Percentiles rank a stretch among this genome's conserved stretches.
Evolutionary conservation across 73 alveolate species (phyloP).

Genomic region (Uronychia setigera): DNA sequence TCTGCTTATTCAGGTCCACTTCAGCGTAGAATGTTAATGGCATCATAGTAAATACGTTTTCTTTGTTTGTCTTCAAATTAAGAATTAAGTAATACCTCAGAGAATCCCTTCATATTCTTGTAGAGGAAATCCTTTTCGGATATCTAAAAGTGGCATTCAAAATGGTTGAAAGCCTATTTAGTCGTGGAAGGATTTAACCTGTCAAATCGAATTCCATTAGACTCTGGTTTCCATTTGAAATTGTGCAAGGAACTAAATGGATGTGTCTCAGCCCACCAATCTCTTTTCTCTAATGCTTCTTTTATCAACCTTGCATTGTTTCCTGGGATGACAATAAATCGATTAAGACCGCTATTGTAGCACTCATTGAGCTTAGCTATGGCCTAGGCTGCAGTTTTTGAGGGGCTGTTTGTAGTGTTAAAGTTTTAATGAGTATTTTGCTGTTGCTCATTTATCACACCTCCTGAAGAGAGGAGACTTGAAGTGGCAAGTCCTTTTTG

Average conservation of each 20-base stretch:
- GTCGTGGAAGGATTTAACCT: conserved; percentile 31
- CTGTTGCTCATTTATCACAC: too few relatives aligned
- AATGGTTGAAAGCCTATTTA: conserved; percentile 38
- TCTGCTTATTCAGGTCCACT: neutral
- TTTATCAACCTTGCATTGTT: conserved; percentile 38
- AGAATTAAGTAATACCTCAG: conserved; percentile 4
- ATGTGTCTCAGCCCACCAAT: conserved; percentile 51
- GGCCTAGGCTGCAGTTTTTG: too few relatives aligned
- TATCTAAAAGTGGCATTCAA: conserved; percentile 24
- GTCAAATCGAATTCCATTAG: conserved; percentile 38
- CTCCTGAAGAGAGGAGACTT: too few relatives aligned
- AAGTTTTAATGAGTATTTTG: too few relatives aligned
- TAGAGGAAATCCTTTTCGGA: conserved; percentile 32
- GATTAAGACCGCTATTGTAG: neutral
- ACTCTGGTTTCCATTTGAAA: conserved; percentile 54
- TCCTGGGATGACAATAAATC: conserved; percentile 39
- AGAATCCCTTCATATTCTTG: neutral
- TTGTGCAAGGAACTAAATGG: conserved; percentile 1
- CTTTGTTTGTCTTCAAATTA: conserved; percentile 3
- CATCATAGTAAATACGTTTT: conserved; percentile 30
- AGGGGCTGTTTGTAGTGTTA: too few relatives aligned
- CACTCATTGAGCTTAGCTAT: neutral
- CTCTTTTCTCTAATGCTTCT: conserved; percentile 30
- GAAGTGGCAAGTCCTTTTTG: too few relatives aligned
- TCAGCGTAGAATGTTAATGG: conserved; percentile 49